These are phyloP conservation scores for Linnemannia schmuckeri DNA, from an alignment of 192 early-diverging fungal genomes.

Conservation along the genomic window DNA sequence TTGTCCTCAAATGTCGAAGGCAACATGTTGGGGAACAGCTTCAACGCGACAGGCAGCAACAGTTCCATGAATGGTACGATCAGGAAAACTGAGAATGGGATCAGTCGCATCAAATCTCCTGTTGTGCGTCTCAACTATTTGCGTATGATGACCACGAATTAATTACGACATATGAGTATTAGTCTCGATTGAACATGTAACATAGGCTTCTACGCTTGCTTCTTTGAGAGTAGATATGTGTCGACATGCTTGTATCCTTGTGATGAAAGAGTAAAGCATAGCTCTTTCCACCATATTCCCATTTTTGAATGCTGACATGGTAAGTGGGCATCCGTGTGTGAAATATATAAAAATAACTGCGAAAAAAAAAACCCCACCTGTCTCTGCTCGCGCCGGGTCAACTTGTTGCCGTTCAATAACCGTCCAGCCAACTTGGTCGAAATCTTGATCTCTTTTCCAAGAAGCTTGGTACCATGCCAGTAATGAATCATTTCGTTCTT, in stretches of 20 bases:
- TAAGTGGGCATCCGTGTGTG: neutral
- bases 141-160: neutral
- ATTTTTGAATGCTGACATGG: neutral
- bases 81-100: slow-evolving; percentile 93
- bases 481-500: slow-evolving; percentile 93
- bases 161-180: neutral
- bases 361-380: slow-evolving; percentile 59
- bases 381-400: slow-evolving; percentile 88
- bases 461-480: slow-evolving; percentile 93
- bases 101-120: slow-evolving; percentile 86
- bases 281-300: neutral
- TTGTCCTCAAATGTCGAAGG: slow-evolving; percentile 96
- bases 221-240: neutral
- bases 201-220: neutral
- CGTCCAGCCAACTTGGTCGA: slow-evolving; percentile 83
- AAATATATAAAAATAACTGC: neutral
- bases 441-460: slow-evolving; percentile 89
- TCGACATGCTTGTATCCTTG: neutral
- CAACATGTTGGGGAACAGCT: slow-evolving; percentile 95
- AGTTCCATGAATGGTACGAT: slow-evolving; percentile 97
- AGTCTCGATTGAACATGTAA: neutral
- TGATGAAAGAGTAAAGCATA: neutral
- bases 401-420: slow-evolving; percentile 78
- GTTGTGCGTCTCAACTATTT: slow-evolving; percentile 85
- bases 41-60: slow-evolving; percentile 89